Evolutionary conservation across 2,329 filamentous ascomycete species (phyloP), one percentile per base, ranked within the genome.

Genomic region (Aspergillus proliferans): DNA sequence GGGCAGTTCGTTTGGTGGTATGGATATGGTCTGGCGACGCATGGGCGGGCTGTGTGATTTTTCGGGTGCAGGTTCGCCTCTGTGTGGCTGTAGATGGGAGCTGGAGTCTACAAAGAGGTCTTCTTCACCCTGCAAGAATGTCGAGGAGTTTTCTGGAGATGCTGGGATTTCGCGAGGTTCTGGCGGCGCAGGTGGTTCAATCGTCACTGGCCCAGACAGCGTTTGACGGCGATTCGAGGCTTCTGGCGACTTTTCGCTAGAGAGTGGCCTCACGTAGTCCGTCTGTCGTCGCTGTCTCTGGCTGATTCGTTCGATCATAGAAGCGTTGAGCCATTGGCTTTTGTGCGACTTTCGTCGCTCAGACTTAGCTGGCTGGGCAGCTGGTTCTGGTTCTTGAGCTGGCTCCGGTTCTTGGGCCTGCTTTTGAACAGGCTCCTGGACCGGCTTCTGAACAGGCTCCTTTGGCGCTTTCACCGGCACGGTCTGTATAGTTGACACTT

Each of bases 301-400:
- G 19, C 19, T 38, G 5, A 60, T 10, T 4, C 53, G 49, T 15
- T 52, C 26, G 14, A 61, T 52, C 1, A 49, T 46, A 0, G 26
- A 10, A n/a, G 44, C 3, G 14, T 56, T 56, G 10, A 58, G 34
- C 7, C 51, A 58, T 6, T 45, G 40, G n/a, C 55, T 59, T 49
- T 50, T 56, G 14, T 41, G 47, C 24, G 52, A 53, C n/a, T 51
- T 54, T 30, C 58, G 53, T 33, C 50, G 53, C 41, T 43, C 41
- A 8, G 10, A 6, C 6, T 28, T 42, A 38, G 34, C n/a, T 38
- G 38, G 4, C 14, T 18, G 6, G 24, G 14, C 14, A 10, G 21
- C 40, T 42, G 40, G 53, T 51, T 57, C 48, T 66, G 56, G 33
- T 61, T 38, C n/a, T 8, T n/a, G 34, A 18, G 34, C 34, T 36